These are phyloP conservation scores for Dalechampia spathulata DNA, from an alignment of 441 rosid genomes.

Conservation along the genomic window DNA sequence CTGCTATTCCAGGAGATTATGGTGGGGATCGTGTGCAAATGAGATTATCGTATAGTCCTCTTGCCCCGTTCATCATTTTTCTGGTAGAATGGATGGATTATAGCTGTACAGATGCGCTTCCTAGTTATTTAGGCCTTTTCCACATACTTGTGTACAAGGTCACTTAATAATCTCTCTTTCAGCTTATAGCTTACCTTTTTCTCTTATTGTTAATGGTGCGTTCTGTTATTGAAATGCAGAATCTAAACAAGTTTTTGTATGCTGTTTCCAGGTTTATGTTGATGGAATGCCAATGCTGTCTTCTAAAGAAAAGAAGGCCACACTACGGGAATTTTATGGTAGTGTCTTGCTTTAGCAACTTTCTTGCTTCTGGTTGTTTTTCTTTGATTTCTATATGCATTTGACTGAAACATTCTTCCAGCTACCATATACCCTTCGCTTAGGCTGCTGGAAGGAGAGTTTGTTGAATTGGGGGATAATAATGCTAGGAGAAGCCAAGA, in stretches of 20 bases:
- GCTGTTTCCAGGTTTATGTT: constrained; percentile 62
- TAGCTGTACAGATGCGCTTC: constrained; percentile 51
- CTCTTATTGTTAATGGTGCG: too few relatives aligned
- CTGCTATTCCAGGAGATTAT: constrained; percentile 47
- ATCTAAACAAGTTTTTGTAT: too few relatives aligned
- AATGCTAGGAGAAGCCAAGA: constrained; percentile 16
- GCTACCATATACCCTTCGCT: constrained; percentile 64
- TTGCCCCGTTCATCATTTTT: constrained; percentile 51
- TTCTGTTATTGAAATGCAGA: too few relatives aligned
- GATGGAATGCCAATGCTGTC: constrained; percentile 56
- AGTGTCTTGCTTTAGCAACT: neutral
- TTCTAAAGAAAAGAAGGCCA: constrained; percentile 53
- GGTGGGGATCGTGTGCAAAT: constrained; percentile 48
- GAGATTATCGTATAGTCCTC: constrained; percentile 53
- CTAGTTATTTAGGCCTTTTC: constrained; percentile 52
- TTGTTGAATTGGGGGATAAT: constrained; percentile 24
- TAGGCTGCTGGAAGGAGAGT: constrained; percentile 43
- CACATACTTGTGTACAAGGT: constrained; percentile 57
- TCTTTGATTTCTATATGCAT: constrained; percentile 6
- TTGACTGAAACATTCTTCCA: constrained; percentile 22
- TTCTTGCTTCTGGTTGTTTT: constrained; percentile 12
- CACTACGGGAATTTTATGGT: constrained; percentile 59
- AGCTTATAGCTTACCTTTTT: too few relatives aligned
- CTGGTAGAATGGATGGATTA: constrained; percentile 65
- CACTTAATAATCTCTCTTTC: too few relatives aligned